A percentile compares a stretch with the other conserved stretches of the same genome.
These are phyloP conservation scores for Glarea lozoyensis DNA, from an alignment of 495 filamentous ascomycete species.

Conservation along the genomic window DNA sequence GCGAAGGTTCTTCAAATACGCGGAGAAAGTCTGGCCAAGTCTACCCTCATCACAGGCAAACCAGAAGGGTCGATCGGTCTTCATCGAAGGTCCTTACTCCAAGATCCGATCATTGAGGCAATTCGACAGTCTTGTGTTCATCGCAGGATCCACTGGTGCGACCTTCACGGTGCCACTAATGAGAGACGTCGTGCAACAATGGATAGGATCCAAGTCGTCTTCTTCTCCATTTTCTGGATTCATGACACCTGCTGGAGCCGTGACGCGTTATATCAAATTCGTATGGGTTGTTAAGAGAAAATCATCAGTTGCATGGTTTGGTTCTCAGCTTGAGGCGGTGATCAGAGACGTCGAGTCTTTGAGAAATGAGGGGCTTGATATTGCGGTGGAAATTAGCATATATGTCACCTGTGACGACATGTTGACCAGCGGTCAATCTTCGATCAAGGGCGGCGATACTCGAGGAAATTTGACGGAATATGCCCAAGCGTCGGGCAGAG, in stretches of 20 bases:
- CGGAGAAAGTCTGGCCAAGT: conserved; percentile 8
- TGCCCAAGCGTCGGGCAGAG: neutral
- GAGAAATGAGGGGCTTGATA: conserved; percentile 22
- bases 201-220: neutral
- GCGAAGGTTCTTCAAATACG: conserved; percentile 35
- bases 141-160: conserved; percentile 49
- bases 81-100: conserved; percentile 50
- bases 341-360: conserved; percentile 27
- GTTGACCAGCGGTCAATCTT: conserved; percentile 15
- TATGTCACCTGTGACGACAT: conserved; percentile 53
- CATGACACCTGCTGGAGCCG: conserved; percentile 20
- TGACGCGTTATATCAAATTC: conserved; percentile 45
- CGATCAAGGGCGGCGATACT: neutral
- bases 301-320: conserved; percentile 45
- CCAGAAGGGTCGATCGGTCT: conserved; percentile 25
- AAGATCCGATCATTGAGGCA: conserved; percentile 41
- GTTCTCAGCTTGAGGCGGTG: conserved; percentile 35
- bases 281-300: conserved; percentile 59
- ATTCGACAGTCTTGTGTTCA: conserved; percentile 49
- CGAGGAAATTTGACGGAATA: neutral
- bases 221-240: conserved; percentile 4
- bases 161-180: conserved; percentile 47
- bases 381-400: conserved; percentile 44
- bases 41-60: neutral
- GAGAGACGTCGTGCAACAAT: conserved; percentile 38